phyloP scores from a whole-genome alignment of 2,329 filamentous ascomycete species.

The Harringtonia aguacate region DNA sequence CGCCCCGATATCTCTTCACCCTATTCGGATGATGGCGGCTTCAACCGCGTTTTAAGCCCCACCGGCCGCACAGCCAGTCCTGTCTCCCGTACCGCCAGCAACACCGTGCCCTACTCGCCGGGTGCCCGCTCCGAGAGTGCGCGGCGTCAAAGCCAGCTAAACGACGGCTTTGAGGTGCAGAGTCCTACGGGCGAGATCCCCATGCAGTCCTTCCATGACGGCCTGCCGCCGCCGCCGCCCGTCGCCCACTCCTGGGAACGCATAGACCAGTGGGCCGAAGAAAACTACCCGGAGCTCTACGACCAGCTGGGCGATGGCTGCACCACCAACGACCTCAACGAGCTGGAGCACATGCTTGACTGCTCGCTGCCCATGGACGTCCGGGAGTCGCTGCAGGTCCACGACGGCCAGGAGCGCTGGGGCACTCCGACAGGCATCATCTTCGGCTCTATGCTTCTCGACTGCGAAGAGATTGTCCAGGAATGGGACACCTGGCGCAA shows the following conservation, averaged over 20 bases:
- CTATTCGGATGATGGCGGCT: slow-evolving; percentile 56
- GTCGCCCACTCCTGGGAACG: slow-evolving; percentile 84
- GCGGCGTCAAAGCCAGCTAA: slow-evolving; percentile 49
- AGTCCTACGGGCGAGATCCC: slow-evolving; percentile 71
- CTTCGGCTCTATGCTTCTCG: slow-evolving; percentile 88
- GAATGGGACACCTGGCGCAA: slow-evolving; percentile 96
- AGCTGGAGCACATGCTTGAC: slow-evolving; percentile 91
- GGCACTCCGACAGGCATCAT: slow-evolving; percentile 85
- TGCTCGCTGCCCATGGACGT: slow-evolving; percentile 89
- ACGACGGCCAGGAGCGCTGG: slow-evolving; percentile 95
- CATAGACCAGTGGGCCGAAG: slow-evolving; percentile 89
- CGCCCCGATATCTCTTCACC: slow-evolving; percentile 70
- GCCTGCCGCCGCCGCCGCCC: slow-evolving; percentile 79
- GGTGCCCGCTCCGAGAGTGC: slow-evolving; percentile 74
- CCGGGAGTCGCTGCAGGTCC: slow-evolving; percentile 78
- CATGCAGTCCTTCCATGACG: slow-evolving; percentile 93
- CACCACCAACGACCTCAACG: slow-evolving; percentile 90
- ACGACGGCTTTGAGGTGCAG: slow-evolving; percentile 60
- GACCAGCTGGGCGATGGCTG: slow-evolving; percentile 90
- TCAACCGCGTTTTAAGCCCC: slow-evolving; percentile 7
- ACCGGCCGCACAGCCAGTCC: slow-evolving; percentile 1
- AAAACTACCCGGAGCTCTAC: slow-evolving; percentile 87
- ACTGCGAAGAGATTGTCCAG: slow-evolving; percentile 96
- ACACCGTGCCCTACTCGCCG: slow-evolving; percentile 62
- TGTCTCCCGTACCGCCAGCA: not conserved